Evolutionary conservation across 306 rosid genomes (phyloP).

Genomic region (Cotoneaster glaucophyllus): DNA sequence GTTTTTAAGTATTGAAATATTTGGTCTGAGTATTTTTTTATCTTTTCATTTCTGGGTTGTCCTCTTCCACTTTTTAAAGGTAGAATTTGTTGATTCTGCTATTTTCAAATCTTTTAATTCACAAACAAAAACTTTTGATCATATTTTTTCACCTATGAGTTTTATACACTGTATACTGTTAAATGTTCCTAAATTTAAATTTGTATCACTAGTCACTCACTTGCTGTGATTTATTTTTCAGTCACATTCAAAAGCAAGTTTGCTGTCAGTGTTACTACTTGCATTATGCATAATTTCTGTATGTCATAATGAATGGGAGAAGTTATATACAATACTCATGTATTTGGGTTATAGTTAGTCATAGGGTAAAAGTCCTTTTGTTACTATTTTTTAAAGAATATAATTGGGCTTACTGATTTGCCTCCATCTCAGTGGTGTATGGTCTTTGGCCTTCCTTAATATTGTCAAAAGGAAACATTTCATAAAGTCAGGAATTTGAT

Average conservation of each 20-base stretch:
- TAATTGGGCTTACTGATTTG: background rate
- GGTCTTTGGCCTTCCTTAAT: background rate
- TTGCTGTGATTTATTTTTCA: background rate
- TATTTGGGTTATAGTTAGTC: background rate
- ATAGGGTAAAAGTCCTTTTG: background rate
- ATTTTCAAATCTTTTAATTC: background rate
- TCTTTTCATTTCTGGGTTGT: background rate
- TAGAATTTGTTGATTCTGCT: background rate
- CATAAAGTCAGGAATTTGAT: background rate
- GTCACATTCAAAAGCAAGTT: background rate
- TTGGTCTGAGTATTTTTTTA: background rate
- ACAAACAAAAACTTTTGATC: background rate
- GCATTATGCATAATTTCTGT: background rate
- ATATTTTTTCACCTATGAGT: background rate
- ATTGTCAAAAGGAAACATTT: background rate
- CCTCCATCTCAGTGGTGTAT: background rate
- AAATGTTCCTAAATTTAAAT: background rate
- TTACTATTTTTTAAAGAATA: background rate
- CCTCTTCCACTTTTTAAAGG: background rate
- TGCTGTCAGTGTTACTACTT: background rate
- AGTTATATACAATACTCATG: background rate
- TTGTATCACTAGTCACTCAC: background rate
- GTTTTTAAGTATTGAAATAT: background rate
- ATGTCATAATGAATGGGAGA: background rate
- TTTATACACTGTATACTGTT: background rate